Evolutionary conservation across 345 rosid genomes (phyloP), one percentile per base, ranked within the genome.

Genomic region (Zanthoxylum bungeanum): DNA sequence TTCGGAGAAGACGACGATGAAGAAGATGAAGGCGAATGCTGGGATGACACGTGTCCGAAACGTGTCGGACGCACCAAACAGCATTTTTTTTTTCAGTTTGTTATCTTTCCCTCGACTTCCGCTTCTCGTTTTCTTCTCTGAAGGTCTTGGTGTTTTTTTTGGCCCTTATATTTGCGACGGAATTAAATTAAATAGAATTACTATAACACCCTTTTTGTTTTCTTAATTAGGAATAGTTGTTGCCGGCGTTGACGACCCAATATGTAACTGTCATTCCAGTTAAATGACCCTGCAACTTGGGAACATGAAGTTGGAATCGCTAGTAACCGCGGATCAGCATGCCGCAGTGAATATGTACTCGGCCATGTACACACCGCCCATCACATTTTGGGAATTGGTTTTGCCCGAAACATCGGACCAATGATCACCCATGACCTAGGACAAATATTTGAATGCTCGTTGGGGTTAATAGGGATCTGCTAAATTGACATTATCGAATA

Each of bases 1-100:
- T 31, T 72, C 76, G 30, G 72, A 74, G 61, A 75, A 44, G 72
- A 60, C 70, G 64, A 60, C 8, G 60, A 84, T 24, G 85, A 83
- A 77, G 75, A 85, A 74, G 72, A 76, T 14, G 57, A 71, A 37
- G 47, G 77, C 63, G 62, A 87, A 66, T 3, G 84, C 75, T 25
- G 75, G 78, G 19, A 39, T 63, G 14, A 75, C 31, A 46, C 76
- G 74, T 3, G 65, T 39, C 60, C 51, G 68, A 12, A 58, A 36
- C 46, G 73, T 62, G 31, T 34, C 46, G 70, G 64, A 31, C 51
- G 75, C 66, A 73, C 68, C 64, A 7, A 39, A 37, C 57, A 53
- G 46, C 84, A 77, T 77, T 61, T 71, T 52, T 27, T 51, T 6
- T n/a, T n/a, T n/a, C n/a, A n/a, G n/a, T n/a, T n/a, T n/a, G n/a